Conservation (phyloP, 345 rosid species). For the Balakata baccata region DNA sequence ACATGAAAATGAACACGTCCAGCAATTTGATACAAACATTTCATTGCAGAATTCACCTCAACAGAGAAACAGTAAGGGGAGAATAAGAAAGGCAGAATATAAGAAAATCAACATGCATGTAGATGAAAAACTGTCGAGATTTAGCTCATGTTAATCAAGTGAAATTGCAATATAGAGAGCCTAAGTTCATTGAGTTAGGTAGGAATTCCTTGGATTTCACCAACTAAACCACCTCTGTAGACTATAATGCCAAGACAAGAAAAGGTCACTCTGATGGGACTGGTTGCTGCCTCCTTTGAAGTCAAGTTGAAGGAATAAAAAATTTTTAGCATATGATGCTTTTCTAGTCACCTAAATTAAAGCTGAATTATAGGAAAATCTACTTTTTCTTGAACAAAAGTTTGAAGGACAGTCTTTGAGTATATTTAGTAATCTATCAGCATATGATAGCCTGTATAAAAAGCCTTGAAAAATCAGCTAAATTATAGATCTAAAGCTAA, state of each 20-base stretch:
- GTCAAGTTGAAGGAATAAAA: background rate
- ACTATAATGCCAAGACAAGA: too few species aligned
- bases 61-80: background rate
- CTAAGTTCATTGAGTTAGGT: background rate
- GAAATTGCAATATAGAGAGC: background rate
- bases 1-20: background rate
- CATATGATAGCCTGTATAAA: too few species aligned
- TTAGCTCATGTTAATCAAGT: too few species aligned
- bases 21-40: background rate
- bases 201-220: background rate
- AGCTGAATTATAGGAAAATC: background rate
- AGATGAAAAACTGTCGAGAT: background rate
- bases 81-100: background rate
- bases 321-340: background rate
- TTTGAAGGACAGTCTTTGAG: too few species aligned
- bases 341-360: background rate
- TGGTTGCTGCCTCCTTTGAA: background rate
- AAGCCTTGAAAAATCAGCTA: background rate
- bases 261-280: too few species aligned
- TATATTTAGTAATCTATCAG: too few species aligned
- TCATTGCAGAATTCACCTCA: background rate
- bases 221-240: background rate
- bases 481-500: background rate
- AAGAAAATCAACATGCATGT: background rate
- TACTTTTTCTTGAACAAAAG: background rate